Evolutionary conservation across 768 basidiomycete genomes (phyloP).

Genomic region (Paxillus involutus): DNA sequence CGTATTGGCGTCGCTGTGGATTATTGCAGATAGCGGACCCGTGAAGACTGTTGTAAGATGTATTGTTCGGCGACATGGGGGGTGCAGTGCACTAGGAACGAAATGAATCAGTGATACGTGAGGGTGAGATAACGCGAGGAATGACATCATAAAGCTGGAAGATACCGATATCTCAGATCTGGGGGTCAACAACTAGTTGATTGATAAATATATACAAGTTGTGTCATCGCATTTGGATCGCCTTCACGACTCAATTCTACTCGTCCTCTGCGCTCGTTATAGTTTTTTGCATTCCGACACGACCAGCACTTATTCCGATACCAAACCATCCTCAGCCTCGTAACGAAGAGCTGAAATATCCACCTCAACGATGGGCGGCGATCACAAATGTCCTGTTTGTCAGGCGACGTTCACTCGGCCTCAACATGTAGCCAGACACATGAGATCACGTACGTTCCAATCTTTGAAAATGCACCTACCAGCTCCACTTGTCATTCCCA

Average conservation of each 20-base stretch:
- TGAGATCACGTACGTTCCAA: conserved; percentile 78
- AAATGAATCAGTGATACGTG: not conserved
- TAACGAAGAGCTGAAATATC: conserved; percentile 11
- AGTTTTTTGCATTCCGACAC: too few relatives aligned
- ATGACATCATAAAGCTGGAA: conserved; percentile 34
- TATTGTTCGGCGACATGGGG: not conserved
- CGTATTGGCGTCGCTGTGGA: not conserved
- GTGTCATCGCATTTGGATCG: conserved; percentile 33
- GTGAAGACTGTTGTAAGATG: too few relatives aligned
- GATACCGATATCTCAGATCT: conserved; percentile 35
- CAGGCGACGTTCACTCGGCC: conserved; percentile 86
- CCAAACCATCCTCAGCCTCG: conserved; percentile 1
- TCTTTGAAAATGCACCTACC: not conserved
- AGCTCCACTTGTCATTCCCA: too few relatives aligned
- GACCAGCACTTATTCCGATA: not conserved
- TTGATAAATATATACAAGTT: conserved; percentile 38
- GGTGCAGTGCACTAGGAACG: not conserved
- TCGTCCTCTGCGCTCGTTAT: too few relatives aligned
- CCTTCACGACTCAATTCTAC: conserved; percentile 13
- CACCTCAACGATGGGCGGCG: conserved; percentile 59
- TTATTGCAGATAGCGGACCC: not conserved
- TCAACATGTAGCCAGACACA: conserved; percentile 87
- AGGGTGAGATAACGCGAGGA: conserved; percentile 7
- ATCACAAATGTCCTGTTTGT: conserved; percentile 87
- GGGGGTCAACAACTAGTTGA: conserved; percentile 22